Conservation (phyloP, 352 stramenopile genomes). For the Achlya hypogyna region DNA sequence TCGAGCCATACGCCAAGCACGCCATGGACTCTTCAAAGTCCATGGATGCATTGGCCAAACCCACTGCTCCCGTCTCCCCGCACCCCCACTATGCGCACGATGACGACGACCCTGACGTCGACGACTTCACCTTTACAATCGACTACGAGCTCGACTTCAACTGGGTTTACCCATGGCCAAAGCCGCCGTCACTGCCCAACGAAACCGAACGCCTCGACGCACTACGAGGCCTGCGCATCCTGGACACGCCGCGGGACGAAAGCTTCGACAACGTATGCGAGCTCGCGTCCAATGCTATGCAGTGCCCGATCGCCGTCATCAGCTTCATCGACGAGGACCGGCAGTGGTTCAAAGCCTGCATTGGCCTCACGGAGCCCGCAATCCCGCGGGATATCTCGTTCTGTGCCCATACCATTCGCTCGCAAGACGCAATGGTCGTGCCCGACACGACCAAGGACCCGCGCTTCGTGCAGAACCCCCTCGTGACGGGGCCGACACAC, state of each 20-base stretch:
- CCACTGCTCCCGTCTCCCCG: too few relatives aligned
- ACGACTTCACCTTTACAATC: background rate
- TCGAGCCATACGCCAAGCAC: background rate
- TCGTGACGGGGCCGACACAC: slow-evolving; percentile 82
- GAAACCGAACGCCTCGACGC: slow-evolving; percentile 67
- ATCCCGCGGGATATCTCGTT: slow-evolving; percentile 74
- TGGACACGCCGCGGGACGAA: background rate
- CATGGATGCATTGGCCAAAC: background rate
- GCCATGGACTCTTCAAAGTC: slow-evolving; percentile 1
- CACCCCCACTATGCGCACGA: background rate
- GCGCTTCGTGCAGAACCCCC: slow-evolving; percentile 78
- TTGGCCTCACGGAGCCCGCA: slow-evolving; percentile 36
- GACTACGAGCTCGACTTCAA: slow-evolving; percentile 76
- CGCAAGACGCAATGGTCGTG: slow-evolving; percentile 69
- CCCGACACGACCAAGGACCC: slow-evolving; percentile 80
- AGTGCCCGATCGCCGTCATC: slow-evolving; percentile 37
- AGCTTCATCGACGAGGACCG: slow-evolving; percentile 1
- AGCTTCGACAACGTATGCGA: slow-evolving; percentile 1
- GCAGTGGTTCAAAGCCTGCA: slow-evolving; percentile 16
- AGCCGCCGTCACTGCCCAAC: slow-evolving; percentile 67
- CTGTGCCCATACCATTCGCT: slow-evolving; percentile 80
- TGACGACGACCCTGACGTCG: background rate
- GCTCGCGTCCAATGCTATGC: background rate
- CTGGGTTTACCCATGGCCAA: slow-evolving; percentile 77
- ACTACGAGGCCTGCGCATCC: slow-evolving; percentile 41